phyloP scores from a whole-genome alignment of 306 rosid genomes.

The Vigna angularis region DNA sequence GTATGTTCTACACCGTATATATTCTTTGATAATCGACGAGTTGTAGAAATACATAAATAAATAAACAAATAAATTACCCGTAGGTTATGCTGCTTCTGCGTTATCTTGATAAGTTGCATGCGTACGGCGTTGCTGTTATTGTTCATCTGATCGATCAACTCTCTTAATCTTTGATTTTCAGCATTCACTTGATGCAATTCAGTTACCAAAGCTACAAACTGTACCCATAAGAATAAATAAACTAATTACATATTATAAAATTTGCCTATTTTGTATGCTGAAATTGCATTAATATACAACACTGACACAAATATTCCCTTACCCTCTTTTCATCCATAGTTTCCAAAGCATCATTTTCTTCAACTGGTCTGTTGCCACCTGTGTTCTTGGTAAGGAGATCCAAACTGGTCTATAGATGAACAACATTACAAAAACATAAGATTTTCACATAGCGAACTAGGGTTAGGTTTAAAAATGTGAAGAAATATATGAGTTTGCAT shows the following conservation, averaged over 20 bases:
- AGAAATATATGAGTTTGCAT: neutral
- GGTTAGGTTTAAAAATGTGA: too few species aligned
- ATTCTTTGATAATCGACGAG: neutral
- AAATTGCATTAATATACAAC: too few species aligned
- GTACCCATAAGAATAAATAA: constrained; percentile 8
- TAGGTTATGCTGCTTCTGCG: constrained; percentile 42
- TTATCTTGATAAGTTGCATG: constrained; percentile 44
- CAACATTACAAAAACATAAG: neutral
- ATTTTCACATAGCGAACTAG: neutral
- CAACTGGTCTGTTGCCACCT: constrained; percentile 43
- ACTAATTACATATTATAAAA: neutral
- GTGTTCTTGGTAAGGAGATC: constrained; percentile 56
- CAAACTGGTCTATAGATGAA: constrained; percentile 57
- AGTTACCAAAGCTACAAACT: constrained; percentile 50
- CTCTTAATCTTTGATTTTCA: constrained; percentile 62
- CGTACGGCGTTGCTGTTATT: constrained; percentile 51
- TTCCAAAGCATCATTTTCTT: constrained; percentile 50
- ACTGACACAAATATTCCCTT: neutral
- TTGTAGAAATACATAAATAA: neutral
- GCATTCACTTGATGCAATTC: constrained; percentile 57
- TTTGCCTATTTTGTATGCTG: too few species aligned
- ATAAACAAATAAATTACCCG: constrained; percentile 32
- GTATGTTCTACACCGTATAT: neutral
- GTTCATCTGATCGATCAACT: constrained; percentile 53
- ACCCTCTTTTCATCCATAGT: constrained; percentile 49